Evolutionary conservation across 2,329 filamentous ascomycete genomes (phyloP), one percentile per base, ranked within the genome.

Genomic region (Raffaelea arxii): DNA sequence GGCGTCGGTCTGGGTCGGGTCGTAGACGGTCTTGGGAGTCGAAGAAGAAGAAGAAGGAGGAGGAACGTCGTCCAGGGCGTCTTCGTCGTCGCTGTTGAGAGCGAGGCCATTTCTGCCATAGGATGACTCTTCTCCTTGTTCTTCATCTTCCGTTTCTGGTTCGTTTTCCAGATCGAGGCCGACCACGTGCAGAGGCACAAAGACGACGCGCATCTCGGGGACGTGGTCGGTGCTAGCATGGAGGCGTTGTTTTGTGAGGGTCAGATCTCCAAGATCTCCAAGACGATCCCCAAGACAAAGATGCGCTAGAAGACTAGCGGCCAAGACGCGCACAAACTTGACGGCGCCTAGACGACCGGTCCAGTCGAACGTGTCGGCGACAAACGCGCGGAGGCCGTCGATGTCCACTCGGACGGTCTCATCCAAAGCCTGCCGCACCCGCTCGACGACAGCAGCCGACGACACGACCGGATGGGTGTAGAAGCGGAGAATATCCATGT

Each of bases 401-500:
- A 85, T 70, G 54, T 94, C 78, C 18, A 92, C 69, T 6, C 16
- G 7, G 32, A 12, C 14, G 7, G 7, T 25, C 2, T 27, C 18
- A 4, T 18, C 25, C 10, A 66, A 65, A 36, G 85, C 68, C 0
- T 68, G 67, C 2, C 61, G 60, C 19, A 90, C 56, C 37, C 66
- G 69, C 4, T 75, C 64, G 43, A 91, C 57, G 23, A 75, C 70
- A 9, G 75, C 62, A 6, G 69, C 54, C 1, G 72, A 70, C 1
- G 90, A 96, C 4, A 96, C 84, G 1, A 84, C 80, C 0, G 92
- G 92, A 57, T 90, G 82, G 0, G 86, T 91, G 56, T 98, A 98
- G 58, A 87, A 95, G 11, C 84, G 75, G 19, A 97, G 67, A 7
- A 95, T 78, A 37, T 88, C 84, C 41, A 77, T 66, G 51, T 86